Evolutionary conservation across 805 yeast genomes (phyloP).

Genomic region (Wickerhamiella australiensis): DNA sequence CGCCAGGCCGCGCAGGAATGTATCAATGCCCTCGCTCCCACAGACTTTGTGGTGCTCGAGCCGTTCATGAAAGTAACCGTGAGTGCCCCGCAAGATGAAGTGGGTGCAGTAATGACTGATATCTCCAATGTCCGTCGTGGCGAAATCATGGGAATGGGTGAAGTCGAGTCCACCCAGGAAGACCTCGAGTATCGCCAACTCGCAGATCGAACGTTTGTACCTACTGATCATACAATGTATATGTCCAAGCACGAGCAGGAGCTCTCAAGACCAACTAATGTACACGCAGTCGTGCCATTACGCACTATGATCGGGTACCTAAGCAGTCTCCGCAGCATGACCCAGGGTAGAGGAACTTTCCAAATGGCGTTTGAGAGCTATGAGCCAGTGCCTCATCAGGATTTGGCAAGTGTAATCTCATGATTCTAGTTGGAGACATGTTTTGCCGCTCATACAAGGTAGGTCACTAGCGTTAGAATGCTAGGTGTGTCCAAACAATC

Average conservation of each 20-base stretch:
- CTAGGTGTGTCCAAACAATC: too few relatives aligned
- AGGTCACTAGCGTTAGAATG: too few relatives aligned
- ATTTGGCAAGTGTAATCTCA: conserved; percentile 26
- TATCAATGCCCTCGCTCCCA: conserved; percentile 22
- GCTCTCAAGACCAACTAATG: conserved; percentile 26
- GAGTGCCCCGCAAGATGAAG: conserved; percentile 46
- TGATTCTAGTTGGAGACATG: too few relatives aligned
- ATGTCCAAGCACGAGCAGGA: conserved; percentile 30
- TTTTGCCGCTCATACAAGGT: too few relatives aligned
- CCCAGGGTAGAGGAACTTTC: conserved; percentile 81
- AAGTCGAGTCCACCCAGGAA: conserved; percentile 32
- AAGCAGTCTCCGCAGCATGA: conserved; percentile 61
- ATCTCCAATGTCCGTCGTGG: conserved; percentile 70
- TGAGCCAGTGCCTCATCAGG: conserved; percentile 49
- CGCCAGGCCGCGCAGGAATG: conserved; percentile 36
- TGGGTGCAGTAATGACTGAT: conserved; percentile 80
- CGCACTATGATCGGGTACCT: conserved; percentile 85
- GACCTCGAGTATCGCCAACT: conserved; percentile 20
- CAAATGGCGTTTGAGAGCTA: conserved; percentile 68
- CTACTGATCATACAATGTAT: conserved; percentile 28
- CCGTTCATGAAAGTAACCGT: conserved; percentile 76
- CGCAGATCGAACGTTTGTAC: conserved; percentile 46
- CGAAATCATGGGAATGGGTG: conserved; percentile 57
- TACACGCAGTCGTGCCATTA: conserved; percentile 75
- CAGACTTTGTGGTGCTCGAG: conserved; percentile 51